phyloP scores from a whole-genome alignment of 345 rosid genomes.

The Noccaea caerulescens region DNA sequence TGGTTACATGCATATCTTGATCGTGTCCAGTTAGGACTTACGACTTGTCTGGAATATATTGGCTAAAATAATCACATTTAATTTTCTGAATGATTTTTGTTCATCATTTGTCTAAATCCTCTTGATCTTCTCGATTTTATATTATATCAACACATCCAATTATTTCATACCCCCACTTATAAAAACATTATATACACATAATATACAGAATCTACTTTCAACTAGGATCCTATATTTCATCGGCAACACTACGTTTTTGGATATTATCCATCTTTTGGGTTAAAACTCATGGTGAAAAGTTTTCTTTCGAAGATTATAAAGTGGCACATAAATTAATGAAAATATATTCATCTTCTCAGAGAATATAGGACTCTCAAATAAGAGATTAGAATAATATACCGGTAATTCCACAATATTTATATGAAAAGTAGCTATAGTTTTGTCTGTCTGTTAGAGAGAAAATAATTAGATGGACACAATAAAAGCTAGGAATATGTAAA shows the following conservation, averaged over 20 bases:
- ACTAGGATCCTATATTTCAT: background rate
- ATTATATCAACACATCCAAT: conserved; percentile 34
- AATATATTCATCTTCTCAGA: background rate
- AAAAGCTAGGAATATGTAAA: conserved; percentile 33
- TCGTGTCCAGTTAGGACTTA: conserved; percentile 43
- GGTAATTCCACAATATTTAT: conserved; percentile 11
- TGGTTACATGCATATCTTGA: conserved; percentile 44
- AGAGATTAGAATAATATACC: conserved; percentile 1
- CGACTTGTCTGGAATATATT: conserved; percentile 46
- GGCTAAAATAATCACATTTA: conserved; percentile 11
- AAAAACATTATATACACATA: background rate
- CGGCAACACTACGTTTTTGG: background rate
- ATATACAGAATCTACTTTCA: conserved; percentile 23
- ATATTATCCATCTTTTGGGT: conserved; percentile 4
- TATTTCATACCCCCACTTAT: conserved; percentile 17
- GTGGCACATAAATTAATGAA: background rate
- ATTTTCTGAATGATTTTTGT: background rate
- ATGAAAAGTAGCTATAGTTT: conserved; percentile 8
- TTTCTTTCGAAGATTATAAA: background rate
- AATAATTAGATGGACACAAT: conserved; percentile 37
- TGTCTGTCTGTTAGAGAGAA: conserved; percentile 31
- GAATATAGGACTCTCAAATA: conserved; percentile 1
- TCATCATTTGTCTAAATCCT: conserved; percentile 40
- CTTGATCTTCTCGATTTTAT: conserved; percentile 35
- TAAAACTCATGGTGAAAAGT: background rate